A percentile compares a stretch with the other conserved stretches of the same genome.
phyloP scores from a whole-genome alignment of 1,284 basidiomycete species.

The Microbotryomycetes sp. region DNA sequence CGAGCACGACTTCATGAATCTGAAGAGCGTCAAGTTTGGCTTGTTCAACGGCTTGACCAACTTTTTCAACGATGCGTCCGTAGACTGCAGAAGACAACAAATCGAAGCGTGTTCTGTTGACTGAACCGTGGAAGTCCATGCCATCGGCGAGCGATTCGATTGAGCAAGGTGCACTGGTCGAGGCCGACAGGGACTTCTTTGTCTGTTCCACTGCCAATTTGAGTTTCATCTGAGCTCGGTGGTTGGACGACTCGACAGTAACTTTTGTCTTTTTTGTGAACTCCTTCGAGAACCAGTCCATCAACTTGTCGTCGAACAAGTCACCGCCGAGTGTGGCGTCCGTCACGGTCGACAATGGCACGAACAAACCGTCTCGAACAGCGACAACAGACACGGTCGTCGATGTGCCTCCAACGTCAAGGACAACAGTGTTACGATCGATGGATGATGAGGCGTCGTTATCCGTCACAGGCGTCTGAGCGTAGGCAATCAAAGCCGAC shows the following conservation, averaged over 20 bases:
- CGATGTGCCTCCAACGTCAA: conserved; percentile 55
- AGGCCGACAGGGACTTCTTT: conserved; percentile 86
- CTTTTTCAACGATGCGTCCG: conserved; percentile 57
- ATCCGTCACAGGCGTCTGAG: conserved; percentile 40
- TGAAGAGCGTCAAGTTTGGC: conserved; percentile 66
- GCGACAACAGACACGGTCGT: conserved; percentile 50
- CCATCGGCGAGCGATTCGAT: conserved; percentile 95
- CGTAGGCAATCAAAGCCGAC: conserved; percentile 45
- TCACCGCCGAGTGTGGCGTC: conserved; percentile 51
- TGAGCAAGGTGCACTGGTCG: conserved; percentile 75
- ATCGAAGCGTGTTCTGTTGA: conserved; percentile 92
- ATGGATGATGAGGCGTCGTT: conserved; percentile 56
- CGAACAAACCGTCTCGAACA: conserved; percentile 52
- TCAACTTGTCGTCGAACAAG: conserved; percentile 65
- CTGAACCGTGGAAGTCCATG: conserved; percentile 80
- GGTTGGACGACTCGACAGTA: conserved; percentile 56
- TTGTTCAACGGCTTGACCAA: conserved; percentile 56
- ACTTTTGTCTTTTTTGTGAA: conserved; percentile 95
- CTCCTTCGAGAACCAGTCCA: conserved; percentile 90
- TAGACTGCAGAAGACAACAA: conserved; percentile 73
- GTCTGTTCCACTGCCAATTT: conserved; percentile 89
- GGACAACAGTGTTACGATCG: conserved; percentile 52
- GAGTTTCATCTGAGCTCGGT: conserved; percentile 87
- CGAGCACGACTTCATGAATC: conserved; percentile 84
- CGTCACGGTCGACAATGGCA: conserved; percentile 48